Evolutionary conservation across 2,329 filamentous ascomycete genomes (phyloP).

Genomic region (Botrytis fragariae): DNA sequence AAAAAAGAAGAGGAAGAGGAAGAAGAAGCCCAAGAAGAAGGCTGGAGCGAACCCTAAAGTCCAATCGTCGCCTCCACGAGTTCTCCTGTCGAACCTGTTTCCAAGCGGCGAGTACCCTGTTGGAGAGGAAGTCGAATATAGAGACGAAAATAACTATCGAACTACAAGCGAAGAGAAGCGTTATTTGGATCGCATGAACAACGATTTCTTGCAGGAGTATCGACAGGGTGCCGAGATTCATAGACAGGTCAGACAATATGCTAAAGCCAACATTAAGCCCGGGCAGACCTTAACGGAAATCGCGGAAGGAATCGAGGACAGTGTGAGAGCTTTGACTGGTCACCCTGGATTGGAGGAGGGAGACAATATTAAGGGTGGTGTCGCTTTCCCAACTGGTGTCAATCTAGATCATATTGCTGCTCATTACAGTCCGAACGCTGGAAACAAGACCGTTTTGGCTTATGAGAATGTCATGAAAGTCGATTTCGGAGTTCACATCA

Average conservation of each 20-base stretch:
- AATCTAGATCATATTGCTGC: slow-evolving; percentile 83
- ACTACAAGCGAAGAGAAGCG: slow-evolving; percentile 84
- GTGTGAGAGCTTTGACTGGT: slow-evolving; percentile 72
- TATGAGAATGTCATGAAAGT: slow-evolving; percentile 71
- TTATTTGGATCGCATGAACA: slow-evolving; percentile 75
- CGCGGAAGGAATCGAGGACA: slow-evolving; percentile 82
- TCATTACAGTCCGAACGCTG: slow-evolving; percentile 83
- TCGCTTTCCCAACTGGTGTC: slow-evolving; percentile 83
- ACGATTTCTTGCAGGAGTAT: slow-evolving; percentile 77
- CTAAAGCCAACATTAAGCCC: slow-evolving; percentile 75
- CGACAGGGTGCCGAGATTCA: slow-evolving; percentile 86
- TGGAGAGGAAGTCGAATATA: slow-evolving; percentile 76
- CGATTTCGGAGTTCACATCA: slow-evolving; percentile 69
- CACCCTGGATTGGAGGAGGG: slow-evolving; percentile 75
- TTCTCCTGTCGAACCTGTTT: slow-evolving; percentile 72
- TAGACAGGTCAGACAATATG: slow-evolving; percentile 81
- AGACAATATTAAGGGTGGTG: slow-evolving; percentile 73
- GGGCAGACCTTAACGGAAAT: slow-evolving; percentile 79
- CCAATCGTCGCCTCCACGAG: slow-evolving; percentile 75
- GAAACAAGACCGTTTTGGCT: slow-evolving; percentile 70
- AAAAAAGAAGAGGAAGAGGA: slow-evolving; percentile 66
- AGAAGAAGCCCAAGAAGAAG: slow-evolving; percentile 69
- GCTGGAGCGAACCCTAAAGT: slow-evolving; percentile 58
- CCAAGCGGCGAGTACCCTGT: slow-evolving; percentile 69
- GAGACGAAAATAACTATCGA: slow-evolving; percentile 72